phyloP scores from a whole-genome alignment of 2,329 filamentous ascomycete species.

The Penicillium oxalicum region DNA sequence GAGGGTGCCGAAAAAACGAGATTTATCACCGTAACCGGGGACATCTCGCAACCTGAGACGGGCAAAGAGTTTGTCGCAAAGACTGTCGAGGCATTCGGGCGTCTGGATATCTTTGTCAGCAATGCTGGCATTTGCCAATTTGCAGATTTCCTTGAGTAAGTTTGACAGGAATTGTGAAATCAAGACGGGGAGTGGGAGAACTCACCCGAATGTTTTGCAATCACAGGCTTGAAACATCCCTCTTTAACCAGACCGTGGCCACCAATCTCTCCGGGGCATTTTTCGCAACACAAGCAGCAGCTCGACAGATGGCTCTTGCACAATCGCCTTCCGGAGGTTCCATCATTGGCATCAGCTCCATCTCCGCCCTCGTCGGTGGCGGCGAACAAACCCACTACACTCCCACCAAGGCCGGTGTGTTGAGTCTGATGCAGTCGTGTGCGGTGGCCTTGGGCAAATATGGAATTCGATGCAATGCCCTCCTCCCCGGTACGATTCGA shows the following conservation, averaged over 20 bases:
- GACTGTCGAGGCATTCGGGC: slow-evolving; percentile 51
- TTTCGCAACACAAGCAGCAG: slow-evolving; percentile 78
- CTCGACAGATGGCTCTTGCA: slow-evolving; percentile 73
- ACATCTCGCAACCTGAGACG: slow-evolving; percentile 69
- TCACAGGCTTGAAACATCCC: slow-evolving; percentile 56
- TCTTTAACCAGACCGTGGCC: slow-evolving; percentile 65
- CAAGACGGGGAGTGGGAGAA: neutral
- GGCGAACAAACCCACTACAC: slow-evolving; percentile 79
- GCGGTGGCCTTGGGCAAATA: slow-evolving; percentile 73
- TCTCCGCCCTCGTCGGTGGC: slow-evolving; percentile 53
- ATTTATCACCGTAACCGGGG: slow-evolving; percentile 66
- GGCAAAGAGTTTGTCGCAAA: slow-evolving; percentile 61
- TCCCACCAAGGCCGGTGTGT: slow-evolving; percentile 76
- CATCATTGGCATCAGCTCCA: slow-evolving; percentile 53
- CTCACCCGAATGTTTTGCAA: too few species aligned
- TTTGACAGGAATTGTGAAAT: neutral
- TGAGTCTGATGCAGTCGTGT: slow-evolving; percentile 75
- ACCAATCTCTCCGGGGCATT: slow-evolving; percentile 88
- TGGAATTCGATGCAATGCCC: slow-evolving; percentile 72
- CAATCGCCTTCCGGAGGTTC: slow-evolving; percentile 64
- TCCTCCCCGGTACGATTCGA: slow-evolving; percentile 75
- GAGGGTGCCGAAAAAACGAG: slow-evolving; percentile 21
- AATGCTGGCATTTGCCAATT: slow-evolving; percentile 89
- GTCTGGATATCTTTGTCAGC: slow-evolving; percentile 73
- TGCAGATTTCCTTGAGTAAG: slow-evolving; percentile 70